Base-by-base conservation (phyloP, 2,329 filamentous ascomycete genomes). In the Alternaria arborescens region DNA sequence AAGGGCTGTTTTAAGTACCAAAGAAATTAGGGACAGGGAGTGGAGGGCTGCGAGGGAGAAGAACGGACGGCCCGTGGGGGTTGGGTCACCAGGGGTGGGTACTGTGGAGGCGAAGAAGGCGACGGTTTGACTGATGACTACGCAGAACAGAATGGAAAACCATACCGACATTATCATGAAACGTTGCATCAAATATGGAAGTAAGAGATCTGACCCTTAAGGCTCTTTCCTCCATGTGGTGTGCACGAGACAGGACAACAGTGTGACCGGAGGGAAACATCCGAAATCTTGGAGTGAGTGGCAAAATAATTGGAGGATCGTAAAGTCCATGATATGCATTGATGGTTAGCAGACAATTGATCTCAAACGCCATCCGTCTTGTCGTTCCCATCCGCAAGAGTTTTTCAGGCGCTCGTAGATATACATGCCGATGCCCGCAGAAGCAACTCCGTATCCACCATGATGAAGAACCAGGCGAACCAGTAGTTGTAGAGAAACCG, bases 291-390 rank as follows among this genome's bases (percentile, higher is more conserved):
- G 6, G 47, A 24, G 20, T 18, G 53, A 52, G 60, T 58, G 61
- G 48, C 57, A 53, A 54, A 58, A 42, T 62, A 50, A 34, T 65
- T 55, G 58, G 52, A 50, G 57, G 71, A 69, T 72, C 65, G 61
- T 73, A 71, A 76, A 72, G 72, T 74, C 74, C 74, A 76, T 77
- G 73, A 75, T 77, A 78, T 78, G 76, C 76, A 77, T 77, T 74
- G 71, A 72, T 74, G 75, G 71, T 77, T 71, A 77, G 74, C 68
- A 75, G 69, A 74, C 71, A 71, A 74, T 68, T 68, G 71, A 73
- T 75, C 74, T 77, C 68, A 73, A 78, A 78, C 76, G 76, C 76
- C 76, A 73, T 71, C 75, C 74, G 71, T 75, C 73, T 75, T 77
- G 74, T 72, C 68, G 65, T 69, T 67, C 71, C 74, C 69, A 68